Conservation (phyloP, 371 early-diverging fungal genomes). For the Rhizomucor pusillus region DNA sequence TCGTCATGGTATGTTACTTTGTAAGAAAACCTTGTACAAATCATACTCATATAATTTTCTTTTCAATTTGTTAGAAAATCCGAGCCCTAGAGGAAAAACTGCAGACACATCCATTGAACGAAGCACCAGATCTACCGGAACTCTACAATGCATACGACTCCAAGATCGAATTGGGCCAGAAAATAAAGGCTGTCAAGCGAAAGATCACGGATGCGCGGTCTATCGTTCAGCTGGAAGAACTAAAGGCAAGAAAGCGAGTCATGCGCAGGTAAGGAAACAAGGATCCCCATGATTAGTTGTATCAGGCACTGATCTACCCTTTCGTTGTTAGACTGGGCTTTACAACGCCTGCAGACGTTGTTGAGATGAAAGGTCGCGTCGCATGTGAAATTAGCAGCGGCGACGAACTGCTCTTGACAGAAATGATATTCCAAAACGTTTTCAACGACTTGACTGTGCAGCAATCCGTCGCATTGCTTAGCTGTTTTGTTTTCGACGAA, state of each 20-base stretch:
- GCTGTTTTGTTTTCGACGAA: slow-evolving; percentile 96
- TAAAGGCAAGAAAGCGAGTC: slow-evolving; percentile 87
- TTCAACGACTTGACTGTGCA: slow-evolving; percentile 93
- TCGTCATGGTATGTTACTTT: slow-evolving; percentile 47
- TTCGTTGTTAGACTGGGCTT: slow-evolving; percentile 72
- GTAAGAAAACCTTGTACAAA: too few relatives aligned
- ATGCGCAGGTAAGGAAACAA: slow-evolving; percentile 57
- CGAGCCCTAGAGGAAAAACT: slow-evolving; percentile 68
- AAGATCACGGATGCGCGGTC: slow-evolving; percentile 76
- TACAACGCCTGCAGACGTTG: slow-evolving; percentile 78
- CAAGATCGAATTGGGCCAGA: slow-evolving; percentile 57
- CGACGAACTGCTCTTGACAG: slow-evolving; percentile 97
- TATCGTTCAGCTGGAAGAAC: slow-evolving; percentile 90
- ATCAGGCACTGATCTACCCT: background rate
- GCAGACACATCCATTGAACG: slow-evolving; percentile 54
- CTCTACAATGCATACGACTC: slow-evolving; percentile 62
- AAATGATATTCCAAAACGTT: slow-evolving; percentile 98
- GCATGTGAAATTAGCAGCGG: slow-evolving; percentile 99
- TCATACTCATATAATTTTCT: background rate
- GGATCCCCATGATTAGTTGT: too few relatives aligned
- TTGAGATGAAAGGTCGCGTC: slow-evolving; percentile 97
- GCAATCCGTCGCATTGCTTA: slow-evolving; percentile 89
- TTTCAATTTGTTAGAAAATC: slow-evolving; percentile 52
- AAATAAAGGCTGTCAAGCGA: slow-evolving; percentile 66
- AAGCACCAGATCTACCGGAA: slow-evolving; percentile 50